These are phyloP conservation scores for Dichotomopilus funicola DNA, from an alignment of 2,329 filamentous ascomycete genomes.

Conservation along the genomic window DNA sequence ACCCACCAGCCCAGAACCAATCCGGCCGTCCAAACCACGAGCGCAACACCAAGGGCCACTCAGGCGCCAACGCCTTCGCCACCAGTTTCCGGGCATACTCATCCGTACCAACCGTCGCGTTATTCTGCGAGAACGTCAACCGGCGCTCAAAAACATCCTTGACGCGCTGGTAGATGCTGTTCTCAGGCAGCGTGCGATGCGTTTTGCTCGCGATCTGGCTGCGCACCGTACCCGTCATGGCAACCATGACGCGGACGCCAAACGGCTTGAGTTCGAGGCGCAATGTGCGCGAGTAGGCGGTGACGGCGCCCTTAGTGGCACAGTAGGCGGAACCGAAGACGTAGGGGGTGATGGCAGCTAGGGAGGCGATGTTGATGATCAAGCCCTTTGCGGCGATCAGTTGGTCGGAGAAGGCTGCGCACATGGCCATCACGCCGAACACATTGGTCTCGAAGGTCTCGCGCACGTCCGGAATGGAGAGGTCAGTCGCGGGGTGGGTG, in stretches of 20 bases:
- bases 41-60: slow-evolving; percentile 30
- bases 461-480: slow-evolving; percentile 46
- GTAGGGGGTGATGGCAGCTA: slow-evolving; percentile 45
- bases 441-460: slow-evolving; percentile 52
- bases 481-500: slow-evolving; percentile 46
- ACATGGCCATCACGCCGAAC: slow-evolving; percentile 51
- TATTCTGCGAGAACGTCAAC: slow-evolving; percentile 43
- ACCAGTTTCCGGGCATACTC: slow-evolving; percentile 40
- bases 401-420: slow-evolving; percentile 42
- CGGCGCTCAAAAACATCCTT: slow-evolving; percentile 41
- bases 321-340: slow-evolving; percentile 48
- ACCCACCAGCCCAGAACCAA: slow-evolving; percentile 38
- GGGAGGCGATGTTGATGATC: slow-evolving; percentile 50
- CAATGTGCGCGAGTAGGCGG: slow-evolving; percentile 46
- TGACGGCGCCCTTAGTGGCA: slow-evolving; percentile 50
- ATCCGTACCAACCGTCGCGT: slow-evolving; percentile 38
- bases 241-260: slow-evolving; percentile 50
- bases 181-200: slow-evolving; percentile 36
- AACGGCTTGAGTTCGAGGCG: slow-evolving; percentile 49
- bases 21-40: slow-evolving; percentile 36
- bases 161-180: slow-evolving; percentile 43
- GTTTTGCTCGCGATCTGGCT: slow-evolving; percentile 42
- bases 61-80: slow-evolving; percentile 33
- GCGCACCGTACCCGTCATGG: slow-evolving; percentile 47
- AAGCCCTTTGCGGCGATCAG: slow-evolving; percentile 46